Evolutionary conservation across 2,329 filamentous ascomycete species (phyloP).

Genomic region (Erysiphe pulchra): DNA sequence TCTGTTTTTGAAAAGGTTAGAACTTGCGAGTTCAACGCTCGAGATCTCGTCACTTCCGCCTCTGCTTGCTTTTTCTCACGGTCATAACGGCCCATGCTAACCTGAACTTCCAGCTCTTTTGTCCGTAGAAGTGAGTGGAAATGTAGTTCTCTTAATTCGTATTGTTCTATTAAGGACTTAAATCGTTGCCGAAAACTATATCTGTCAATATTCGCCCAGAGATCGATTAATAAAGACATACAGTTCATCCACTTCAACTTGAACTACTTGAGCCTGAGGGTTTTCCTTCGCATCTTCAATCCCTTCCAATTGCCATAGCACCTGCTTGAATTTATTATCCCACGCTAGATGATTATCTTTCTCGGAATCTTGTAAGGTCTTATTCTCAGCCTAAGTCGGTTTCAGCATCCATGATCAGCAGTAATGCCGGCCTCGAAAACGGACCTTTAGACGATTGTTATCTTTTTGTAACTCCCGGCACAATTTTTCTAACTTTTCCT

Average conservation of each 20-base stretch:
- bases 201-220: constrained; percentile 16
- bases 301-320: constrained; percentile 66
- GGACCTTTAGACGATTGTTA: constrained; percentile 92
- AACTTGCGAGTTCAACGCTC: constrained; percentile 72
- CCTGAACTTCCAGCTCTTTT: constrained; percentile 89
- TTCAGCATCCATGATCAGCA: constrained; percentile 5
- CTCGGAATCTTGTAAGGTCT: constrained; percentile 66
- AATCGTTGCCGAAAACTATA: constrained; percentile 59
- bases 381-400: constrained; percentile 56
- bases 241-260: constrained; percentile 51
- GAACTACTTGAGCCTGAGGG: constrained; percentile 52
- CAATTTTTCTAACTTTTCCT: constrained; percentile 90
- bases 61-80: constrained; percentile 76
- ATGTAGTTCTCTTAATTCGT: constrained; percentile 81
- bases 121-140: constrained; percentile 79
- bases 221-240: background rate
- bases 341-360: constrained; percentile 60
- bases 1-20: constrained; percentile 93
- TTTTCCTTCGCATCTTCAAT: constrained; percentile 72
- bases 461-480: constrained; percentile 86
- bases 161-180: constrained; percentile 90
- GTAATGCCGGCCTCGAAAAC: constrained; percentile 1
- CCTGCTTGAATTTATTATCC: constrained; percentile 58
- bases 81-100: constrained; percentile 68
- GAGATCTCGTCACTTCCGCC: constrained; percentile 50